Conservation (phyloP, 345 rosid species). For the Gossypium stocksii region DNA sequence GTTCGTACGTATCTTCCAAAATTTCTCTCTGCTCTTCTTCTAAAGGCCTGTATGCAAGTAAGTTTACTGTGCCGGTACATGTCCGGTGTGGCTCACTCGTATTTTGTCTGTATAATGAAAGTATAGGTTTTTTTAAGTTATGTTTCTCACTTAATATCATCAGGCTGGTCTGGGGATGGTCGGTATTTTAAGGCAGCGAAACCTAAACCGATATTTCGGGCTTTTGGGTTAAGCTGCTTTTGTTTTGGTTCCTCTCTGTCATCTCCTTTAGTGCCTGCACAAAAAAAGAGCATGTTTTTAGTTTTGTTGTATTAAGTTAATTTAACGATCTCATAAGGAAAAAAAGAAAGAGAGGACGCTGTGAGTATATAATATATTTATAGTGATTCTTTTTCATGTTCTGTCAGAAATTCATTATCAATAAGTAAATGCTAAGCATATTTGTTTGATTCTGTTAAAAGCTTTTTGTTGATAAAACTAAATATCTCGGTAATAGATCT, state of each 20-base stretch:
- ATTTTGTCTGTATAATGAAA: conserved; percentile 41
- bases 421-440: background rate
- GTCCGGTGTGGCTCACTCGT: conserved; percentile 6
- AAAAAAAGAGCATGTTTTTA: conserved; percentile 2
- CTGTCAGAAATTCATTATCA: background rate
- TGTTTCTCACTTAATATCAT: conserved; percentile 4
- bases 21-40: conserved; percentile 14
- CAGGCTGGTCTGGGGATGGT: conserved; percentile 25
- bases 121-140: conserved; percentile 33
- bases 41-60: conserved; percentile 27
- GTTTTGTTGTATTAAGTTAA: conserved; percentile 19
- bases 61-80: conserved; percentile 18
- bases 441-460: background rate
- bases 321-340: conserved; percentile 11
- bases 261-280: conserved; percentile 9
- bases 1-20: conserved; percentile 21
- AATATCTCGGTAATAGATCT: no score
- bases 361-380: conserved; percentile 23
- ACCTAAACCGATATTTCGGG: conserved; percentile 18
- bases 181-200: conserved; percentile 21
- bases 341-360: conserved; percentile 12
- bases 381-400: conserved; percentile 22
- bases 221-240: conserved; percentile 19
- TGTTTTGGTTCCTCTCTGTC: conserved; percentile 19
- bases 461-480: background rate